Conservation (phyloP, 805 yeast genomes). For the Wickerhamomyces chaumierensis region DNA sequence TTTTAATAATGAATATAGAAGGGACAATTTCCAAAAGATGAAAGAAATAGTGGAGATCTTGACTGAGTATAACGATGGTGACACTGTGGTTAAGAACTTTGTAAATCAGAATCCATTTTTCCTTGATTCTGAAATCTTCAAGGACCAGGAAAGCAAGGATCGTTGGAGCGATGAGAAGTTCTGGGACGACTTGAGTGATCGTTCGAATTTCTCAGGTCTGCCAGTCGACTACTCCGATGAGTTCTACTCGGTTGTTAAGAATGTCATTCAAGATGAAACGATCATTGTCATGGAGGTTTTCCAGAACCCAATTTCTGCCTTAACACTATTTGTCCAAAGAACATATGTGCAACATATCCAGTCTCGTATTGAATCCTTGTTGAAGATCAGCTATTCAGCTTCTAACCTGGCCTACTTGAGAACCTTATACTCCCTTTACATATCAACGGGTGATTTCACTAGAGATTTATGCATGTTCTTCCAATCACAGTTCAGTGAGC, state of each 20-base stretch:
- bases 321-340: slow-evolving; percentile 62
- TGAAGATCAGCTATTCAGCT: slow-evolving; percentile 51
- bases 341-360: slow-evolving; percentile 64
- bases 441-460: slow-evolving; percentile 46
- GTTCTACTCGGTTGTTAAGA: slow-evolving; percentile 43
- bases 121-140: slow-evolving; percentile 19
- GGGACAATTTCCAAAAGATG: slow-evolving; percentile 59
- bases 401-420: slow-evolving; percentile 68
- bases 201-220: slow-evolving; percentile 34
- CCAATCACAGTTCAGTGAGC: slow-evolving; percentile 28
- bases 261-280: slow-evolving; percentile 61
- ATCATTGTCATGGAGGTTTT: slow-evolving; percentile 67
- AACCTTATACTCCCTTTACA: slow-evolving; percentile 56
- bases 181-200: slow-evolving; percentile 55
- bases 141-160: slow-evolving; percentile 14
- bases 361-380: slow-evolving; percentile 41
- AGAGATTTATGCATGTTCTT: slow-evolving; percentile 56
- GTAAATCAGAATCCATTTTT: slow-evolving; percentile 72
- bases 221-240: slow-evolving; percentile 42
- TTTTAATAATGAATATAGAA: slow-evolving; percentile 66
- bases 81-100: slow-evolving; percentile 70
- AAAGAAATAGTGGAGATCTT: slow-evolving; percentile 65
- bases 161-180: slow-evolving; percentile 30
- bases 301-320: slow-evolving; percentile 50
- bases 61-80: slow-evolving; percentile 75